Base-by-base conservation (phyloP, 176 grass and related monocot genomes). In the Carex scoparia region DNA sequence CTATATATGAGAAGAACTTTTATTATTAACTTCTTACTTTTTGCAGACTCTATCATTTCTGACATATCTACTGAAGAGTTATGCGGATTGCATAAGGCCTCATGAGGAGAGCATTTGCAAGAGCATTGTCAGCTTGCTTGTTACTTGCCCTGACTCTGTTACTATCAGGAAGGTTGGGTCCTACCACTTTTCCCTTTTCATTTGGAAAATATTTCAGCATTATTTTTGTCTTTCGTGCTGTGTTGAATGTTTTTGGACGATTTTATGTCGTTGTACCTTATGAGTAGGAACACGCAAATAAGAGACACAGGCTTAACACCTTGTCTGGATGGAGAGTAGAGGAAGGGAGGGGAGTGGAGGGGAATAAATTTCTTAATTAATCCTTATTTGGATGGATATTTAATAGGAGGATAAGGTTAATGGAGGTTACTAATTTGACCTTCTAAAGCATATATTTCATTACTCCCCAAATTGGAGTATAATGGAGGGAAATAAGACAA, bases 51-150 rank as follows among this genome's bases (percentile, higher is more conserved):
- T 99, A 69, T 99, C 96, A 12, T 99, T 99, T 67, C 75, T 99
- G 81, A 94, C 96, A 0, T 99, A 99, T 85, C 80, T 99, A 27
- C 91, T 99, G 86, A 99, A 95, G 89, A 99, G 91, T 87, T 93
- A 99, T 61, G 93, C 93, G 14, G 96, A 99, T 84, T 92, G 90
- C 79, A 95, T 99, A 85, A 93, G 92, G 69, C 69, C 96, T 87
- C 92, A 91, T 49, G 96, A 99, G 88, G 94, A 99, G 89, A 94
- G 93, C 87, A 99, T 99, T 87, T 99, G 96, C 96, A 95, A 93
- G 88, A 99, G 96, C 59, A 95, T 99, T 86, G 96, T 95, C 60
- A 99, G 90, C 81, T 94, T 99, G 93, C 90, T 99, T 87, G 91
- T 99, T 84, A 99, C 91, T 30, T 99, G 96, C 74, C 96, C 96